phyloP scores from a whole-genome alignment of 163 green algal species.

The Scenedesmus sp. region DNA sequence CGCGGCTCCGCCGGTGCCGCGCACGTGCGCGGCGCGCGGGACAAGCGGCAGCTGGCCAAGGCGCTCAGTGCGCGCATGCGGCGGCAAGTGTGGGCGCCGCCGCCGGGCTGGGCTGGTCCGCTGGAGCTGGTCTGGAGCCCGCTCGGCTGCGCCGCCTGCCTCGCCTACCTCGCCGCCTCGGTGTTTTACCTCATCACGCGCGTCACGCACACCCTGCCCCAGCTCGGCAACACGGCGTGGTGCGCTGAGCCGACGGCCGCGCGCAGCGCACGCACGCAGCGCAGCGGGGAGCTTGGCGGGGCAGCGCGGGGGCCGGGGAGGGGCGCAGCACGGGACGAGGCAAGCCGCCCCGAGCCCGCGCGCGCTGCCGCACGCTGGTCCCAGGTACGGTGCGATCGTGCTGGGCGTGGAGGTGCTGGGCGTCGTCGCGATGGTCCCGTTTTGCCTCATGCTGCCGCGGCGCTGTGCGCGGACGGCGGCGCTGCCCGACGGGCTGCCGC shows the following conservation, averaged over 20 bases:
- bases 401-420: slow-evolving; percentile 74
- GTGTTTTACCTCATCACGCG: slow-evolving; percentile 50
- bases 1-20: background rate
- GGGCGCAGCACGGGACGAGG: background rate
- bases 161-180: slow-evolving; percentile 31
- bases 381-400: slow-evolving; percentile 72
- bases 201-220: slow-evolving; percentile 28
- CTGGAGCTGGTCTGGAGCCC: slow-evolving; percentile 18
- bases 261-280: background rate
- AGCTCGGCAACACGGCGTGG: slow-evolving; percentile 18
- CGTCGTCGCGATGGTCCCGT: slow-evolving; percentile 69
- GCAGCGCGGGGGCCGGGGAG: background rate
- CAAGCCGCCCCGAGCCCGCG: background rate
- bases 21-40: background rate
- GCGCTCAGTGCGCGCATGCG: background rate
- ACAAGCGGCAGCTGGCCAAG: background rate
- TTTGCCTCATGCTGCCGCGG: slow-evolving; percentile 67
- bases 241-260: background rate
- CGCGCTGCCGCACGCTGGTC: no score
- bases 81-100: slow-evolving; percentile 21
- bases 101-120: background rate
- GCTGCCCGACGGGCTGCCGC: slow-evolving; percentile 18
- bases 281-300: background rate
- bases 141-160: background rate
- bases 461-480: slow-evolving; percentile 48